Base-by-base conservation (phyloP, 2,329 filamentous ascomycete species). In the Cladosporium velox region DNA sequence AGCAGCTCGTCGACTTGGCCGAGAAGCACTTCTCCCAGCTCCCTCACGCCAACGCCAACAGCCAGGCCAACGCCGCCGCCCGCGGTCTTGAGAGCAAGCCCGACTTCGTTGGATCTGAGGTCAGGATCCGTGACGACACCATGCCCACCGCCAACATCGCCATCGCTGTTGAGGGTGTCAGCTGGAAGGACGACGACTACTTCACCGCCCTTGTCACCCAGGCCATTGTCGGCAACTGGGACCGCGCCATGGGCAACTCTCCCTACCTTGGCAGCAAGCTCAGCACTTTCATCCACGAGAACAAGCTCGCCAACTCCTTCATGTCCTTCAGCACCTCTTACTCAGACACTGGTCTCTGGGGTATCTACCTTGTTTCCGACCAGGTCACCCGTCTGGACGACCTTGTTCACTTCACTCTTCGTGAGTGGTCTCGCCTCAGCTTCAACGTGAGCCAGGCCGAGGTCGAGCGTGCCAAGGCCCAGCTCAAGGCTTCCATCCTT, bases 261-360 rank as follows among this genome's bases (percentile, higher is more conserved):
- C 90, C 93, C 72, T 95, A 97, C 85, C 90, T 97, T 78, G 95
- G 96, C 76, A 97, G 93, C 91, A 97, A 96, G 87, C 92, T 99
- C 76, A 97, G 92, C 85, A 89, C 90, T 72, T 92, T 95, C 77
- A 90, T 99, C 73, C 91, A 96, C 86, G 90, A 96, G 83, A 88
- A 98, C 84, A 90, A 93, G 80, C 88, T 99, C 69, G 95, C 95
- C 81, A 99, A 97, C 86, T 97, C 93, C 88, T 99, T 97, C 87
- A 99, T 99, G 96, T 96, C 92, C 85, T 99, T 99, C 85, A 97
- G 93, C 72, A 99, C 95, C 73, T 97, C 92, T 86, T 99, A 99
- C 85, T 98, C 93, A 78, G 95, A 99, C 81, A 99, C 95, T 79
- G 95, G 95, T 87, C 92, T 99, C 74, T 99, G 95, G 95, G 95